Evolutionary conservation across 129 eudicot genomes (phyloP), one percentile per base, ranked within the genome.

Genomic region (Arctium lappa): DNA sequence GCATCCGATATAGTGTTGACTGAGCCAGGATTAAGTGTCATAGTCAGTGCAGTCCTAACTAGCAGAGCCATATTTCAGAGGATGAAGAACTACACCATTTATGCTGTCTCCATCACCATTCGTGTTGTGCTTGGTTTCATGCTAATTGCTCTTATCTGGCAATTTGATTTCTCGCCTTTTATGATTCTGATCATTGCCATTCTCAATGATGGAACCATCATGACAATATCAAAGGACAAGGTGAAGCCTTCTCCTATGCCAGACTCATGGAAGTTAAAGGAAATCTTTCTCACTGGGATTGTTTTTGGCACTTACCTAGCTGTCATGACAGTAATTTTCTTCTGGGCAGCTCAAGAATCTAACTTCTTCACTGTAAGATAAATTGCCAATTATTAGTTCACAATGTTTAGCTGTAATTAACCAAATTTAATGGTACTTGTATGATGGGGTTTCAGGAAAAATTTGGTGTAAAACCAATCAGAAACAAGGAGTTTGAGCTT

Each of bases 41-140:
- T 94, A 32, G 73, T 93, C 6, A 87, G 93, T 83, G 98, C 98
- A 1, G 97, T 94, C 12, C 72, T 94, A 36, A 94, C 98, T 5
- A 91, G 94, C 88, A 44, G 98, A 38, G 98, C 98, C 79, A 94
- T 94, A 53, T 94, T 94, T 80, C 98, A 94, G 77, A 88, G 98
- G 83, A 94, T 94, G 98, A 94, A 94, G 84, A 94, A 94, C 79
- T 94, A 94, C 85, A 94, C 98, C 32, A 94, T 94, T 63, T 94
- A 94, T 77, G 98, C 98, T 0, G 98, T 94, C 48, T 94, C 98
- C 36, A 94, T 94, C 85, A 94, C 98, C 60, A 94, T 94, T 18
- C 92, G 98, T 77, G 90, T 94, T 3, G 98, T 94, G 39, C 88
- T 94, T 2, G 98, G 98, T 18, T 94, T 94, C 90, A 82, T 94